A percentile compares a stretch with the other conserved stretches of the same genome.
Conservation (phyloP, 345 rosid genomes). For the Erucastrum elatum region DNA sequence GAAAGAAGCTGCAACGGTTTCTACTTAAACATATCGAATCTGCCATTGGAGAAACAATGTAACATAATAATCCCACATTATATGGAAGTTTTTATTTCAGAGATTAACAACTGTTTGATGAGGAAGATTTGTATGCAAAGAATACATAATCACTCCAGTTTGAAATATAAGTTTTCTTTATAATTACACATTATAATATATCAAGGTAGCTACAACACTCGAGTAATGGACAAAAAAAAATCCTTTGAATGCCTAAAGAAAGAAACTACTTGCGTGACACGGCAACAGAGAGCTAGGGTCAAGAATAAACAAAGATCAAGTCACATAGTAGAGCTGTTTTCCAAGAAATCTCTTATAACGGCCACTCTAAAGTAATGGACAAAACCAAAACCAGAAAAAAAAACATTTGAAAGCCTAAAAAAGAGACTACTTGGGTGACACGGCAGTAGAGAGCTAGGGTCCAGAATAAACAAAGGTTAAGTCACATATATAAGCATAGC, state of each 20-base stretch:
- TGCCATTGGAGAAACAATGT: slow-evolving; percentile 14
- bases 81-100: too few relatives aligned
- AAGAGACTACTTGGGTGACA: background rate
- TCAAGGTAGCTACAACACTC: background rate
- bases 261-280: background rate
- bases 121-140: too few relatives aligned
- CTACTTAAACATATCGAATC: slow-evolving; percentile 45
- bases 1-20: slow-evolving; percentile 47
- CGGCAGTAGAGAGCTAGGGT: background rate
- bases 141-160: background rate
- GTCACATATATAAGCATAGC: background rate
- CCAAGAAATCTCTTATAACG: background rate
- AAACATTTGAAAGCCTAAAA: background rate
- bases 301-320: background rate
- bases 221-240: background rate
- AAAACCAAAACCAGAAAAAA: background rate
- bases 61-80: background rate
- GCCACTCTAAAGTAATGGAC: background rate
- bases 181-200: too few relatives aligned
- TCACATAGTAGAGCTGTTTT: background rate
- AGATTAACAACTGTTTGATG: too few relatives aligned
- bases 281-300: background rate
- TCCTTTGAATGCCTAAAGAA: background rate
- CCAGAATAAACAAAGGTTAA: background rate
- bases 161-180: background rate